Evolutionary conservation across 2,329 filamentous ascomycete genomes (phyloP).

Genomic region (Diaporthe destruens): DNA sequence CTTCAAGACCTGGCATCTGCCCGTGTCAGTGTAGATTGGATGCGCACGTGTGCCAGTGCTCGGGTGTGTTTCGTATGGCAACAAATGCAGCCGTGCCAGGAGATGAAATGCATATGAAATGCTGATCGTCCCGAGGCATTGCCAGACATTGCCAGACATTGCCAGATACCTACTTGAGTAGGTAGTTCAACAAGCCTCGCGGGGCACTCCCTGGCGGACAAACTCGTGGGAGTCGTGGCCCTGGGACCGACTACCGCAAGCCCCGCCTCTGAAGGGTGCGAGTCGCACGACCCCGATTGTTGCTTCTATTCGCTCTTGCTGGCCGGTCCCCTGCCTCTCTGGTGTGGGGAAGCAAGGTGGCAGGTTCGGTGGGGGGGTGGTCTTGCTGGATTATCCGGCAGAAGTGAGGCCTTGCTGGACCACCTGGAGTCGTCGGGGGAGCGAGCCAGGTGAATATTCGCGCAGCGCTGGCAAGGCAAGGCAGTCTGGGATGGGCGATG

Average conservation of each 20-base stretch:
- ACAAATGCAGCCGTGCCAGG: neutral
- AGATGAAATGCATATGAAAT: constrained; percentile 11
- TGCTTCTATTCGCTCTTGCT: constrained; percentile 1
- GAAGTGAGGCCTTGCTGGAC: constrained; percentile 5
- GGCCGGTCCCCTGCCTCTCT: constrained; percentile 10
- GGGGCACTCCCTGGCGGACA: constrained; percentile 14
- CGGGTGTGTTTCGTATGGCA: neutral
- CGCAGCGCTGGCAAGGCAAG: neutral
- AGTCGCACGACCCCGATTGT: constrained; percentile 13
- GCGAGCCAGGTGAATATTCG: neutral
- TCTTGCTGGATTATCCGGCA: neutral
- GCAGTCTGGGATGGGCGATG: neutral
- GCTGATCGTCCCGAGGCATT: constrained; percentile 11
- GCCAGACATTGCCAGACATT: no score
- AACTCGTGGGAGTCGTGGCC: constrained; percentile 17
- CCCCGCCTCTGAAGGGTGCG: constrained; percentile 8
- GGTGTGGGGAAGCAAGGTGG: neutral
- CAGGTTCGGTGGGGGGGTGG: constrained; percentile 8
- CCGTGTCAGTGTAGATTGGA: neutral
- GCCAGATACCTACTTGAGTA: no score
- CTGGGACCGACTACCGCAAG: constrained; percentile 3
- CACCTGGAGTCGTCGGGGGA: neutral
- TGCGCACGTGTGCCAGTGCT: neutral
- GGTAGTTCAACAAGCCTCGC: neutral
- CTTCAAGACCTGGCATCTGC: neutral